Conservation (phyloP, 2,329 filamentous ascomycete genomes). For the Arthroderma sp. region DNA sequence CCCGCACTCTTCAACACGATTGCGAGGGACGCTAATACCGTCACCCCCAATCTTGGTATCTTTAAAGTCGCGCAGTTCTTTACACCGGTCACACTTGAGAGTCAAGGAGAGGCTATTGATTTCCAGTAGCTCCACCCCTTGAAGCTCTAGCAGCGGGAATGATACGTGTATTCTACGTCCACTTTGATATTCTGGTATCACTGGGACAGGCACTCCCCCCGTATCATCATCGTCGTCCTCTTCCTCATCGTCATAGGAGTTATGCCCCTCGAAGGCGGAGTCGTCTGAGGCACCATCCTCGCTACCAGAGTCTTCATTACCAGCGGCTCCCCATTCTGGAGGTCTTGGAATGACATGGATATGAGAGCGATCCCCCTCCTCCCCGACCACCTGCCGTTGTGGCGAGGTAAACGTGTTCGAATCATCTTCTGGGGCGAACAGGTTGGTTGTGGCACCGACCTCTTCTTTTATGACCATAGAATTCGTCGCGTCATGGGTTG, state of each 20-base stretch:
- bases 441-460: neutral
- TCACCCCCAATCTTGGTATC: constrained; percentile 46
- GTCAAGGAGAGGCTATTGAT: constrained; percentile 53
- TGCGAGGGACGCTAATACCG: constrained; percentile 24
- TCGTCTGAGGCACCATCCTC: constrained; percentile 29
- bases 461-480: constrained; percentile 2
- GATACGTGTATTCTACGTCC: constrained; percentile 65
- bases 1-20: constrained; percentile 38
- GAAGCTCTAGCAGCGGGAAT: constrained; percentile 63
- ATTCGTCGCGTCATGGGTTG: constrained; percentile 3
- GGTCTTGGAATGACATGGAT: constrained; percentile 61
- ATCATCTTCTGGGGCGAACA: neutral
- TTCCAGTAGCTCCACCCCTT: constrained; percentile 64
- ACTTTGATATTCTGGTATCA: constrained; percentile 26
- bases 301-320: constrained; percentile 18
- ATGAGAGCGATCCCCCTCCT: constrained; percentile 38
- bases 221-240: constrained; percentile 33
- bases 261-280: constrained; percentile 32
- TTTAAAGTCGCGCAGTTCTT: constrained; percentile 55
- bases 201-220: constrained; percentile 25
- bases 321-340: constrained; percentile 53
- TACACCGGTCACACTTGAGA: constrained; percentile 69
- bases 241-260: constrained; percentile 18
- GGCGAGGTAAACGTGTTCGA: no score
- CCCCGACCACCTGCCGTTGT: constrained; percentile 7